A percentile compares a stretch with the other conserved stretches of the same genome.
Evolutionary conservation across 1,284 basidiomycete genomes (phyloP).

Genomic region (Pterula multifida): DNA sequence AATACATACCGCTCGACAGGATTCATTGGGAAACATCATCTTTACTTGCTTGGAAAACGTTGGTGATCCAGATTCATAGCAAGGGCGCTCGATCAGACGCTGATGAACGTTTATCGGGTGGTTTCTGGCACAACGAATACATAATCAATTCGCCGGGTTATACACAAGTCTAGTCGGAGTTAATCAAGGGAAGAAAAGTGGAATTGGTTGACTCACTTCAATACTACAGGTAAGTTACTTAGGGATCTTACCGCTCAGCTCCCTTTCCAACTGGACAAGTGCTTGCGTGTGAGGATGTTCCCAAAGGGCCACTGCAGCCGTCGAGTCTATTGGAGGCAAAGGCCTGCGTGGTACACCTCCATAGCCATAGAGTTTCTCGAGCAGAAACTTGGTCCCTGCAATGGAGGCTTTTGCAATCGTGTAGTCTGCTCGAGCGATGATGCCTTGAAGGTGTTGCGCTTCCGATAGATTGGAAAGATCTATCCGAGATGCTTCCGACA

Average conservation of each 20-base stretch:
- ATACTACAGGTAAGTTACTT: neutral
- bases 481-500: constrained; percentile 41
- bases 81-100: too few relatives aligned
- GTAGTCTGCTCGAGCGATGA: constrained; percentile 70
- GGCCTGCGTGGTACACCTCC: constrained; percentile 68
- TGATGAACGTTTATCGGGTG: too few relatives aligned
- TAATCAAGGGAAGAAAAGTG: too few relatives aligned
- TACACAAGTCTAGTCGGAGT: too few relatives aligned
- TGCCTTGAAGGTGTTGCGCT: constrained; percentile 68
- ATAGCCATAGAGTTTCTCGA: constrained; percentile 67
- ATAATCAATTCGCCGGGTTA: too few relatives aligned
- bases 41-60: too few relatives aligned
- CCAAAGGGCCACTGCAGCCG: constrained; percentile 48
- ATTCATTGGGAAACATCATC: too few relatives aligned
- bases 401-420: constrained; percentile 73
- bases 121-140: too few relatives aligned
- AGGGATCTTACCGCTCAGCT: constrained; percentile 31
- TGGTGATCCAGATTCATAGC: too few relatives aligned
- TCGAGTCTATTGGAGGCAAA: constrained; percentile 49
- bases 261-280: constrained; percentile 53
- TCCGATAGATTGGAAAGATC: constrained; percentile 50
- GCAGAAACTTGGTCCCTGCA: constrained; percentile 71
- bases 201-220: too few relatives aligned
- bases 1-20: too few relatives aligned
- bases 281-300: constrained; percentile 57